Percentiles rank a stretch among this genome's conserved stretches.
Evolutionary conservation across 1,284 basidiomycete genomes (phyloP).

Genomic region (Cutaneotrichosporon mucoides): DNA sequence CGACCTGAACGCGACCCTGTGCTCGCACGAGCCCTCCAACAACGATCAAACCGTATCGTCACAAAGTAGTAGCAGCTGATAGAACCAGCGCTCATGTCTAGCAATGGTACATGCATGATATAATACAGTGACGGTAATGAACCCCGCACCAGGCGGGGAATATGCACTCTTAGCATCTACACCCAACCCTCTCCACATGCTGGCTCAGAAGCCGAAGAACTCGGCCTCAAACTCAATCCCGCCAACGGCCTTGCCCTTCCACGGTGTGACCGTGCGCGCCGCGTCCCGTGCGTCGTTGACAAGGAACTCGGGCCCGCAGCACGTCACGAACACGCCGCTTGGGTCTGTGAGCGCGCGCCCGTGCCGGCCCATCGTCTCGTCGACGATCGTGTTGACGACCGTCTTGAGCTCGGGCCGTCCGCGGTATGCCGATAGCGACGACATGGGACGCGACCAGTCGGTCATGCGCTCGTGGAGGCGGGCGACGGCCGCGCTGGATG

Average conservation of each 20-base stretch:
- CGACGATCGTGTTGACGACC: conserved; percentile 23
- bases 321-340: conserved; percentile 33
- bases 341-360: conserved; percentile 20
- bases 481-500: conserved; percentile 13
- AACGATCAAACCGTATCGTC: too few species aligned
- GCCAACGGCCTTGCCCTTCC: conserved; percentile 29
- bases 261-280: conserved; percentile 22
- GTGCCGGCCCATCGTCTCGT: conserved; percentile 25
- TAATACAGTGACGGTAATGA: neutral
- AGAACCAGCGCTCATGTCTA: neutral
- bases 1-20: too few species aligned
- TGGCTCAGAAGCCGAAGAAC: conserved; percentile 35
- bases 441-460: conserved; percentile 16
- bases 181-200: neutral
- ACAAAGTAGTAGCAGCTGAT: too few species aligned
- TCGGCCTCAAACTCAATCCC: conserved; percentile 45
- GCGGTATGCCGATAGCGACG: conserved; percentile 25
- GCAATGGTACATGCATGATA: neutral
- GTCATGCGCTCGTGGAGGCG: conserved; percentile 10
- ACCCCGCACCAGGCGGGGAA: neutral
- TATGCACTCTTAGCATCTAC: neutral
- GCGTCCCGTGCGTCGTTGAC: conserved; percentile 32
- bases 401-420: conserved; percentile 30
- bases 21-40: too few species aligned
- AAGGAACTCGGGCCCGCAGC: conserved; percentile 41